Base-by-base conservation (phyloP, 2,329 filamentous ascomycete genomes). In the Monilinia aucupariae region DNA sequence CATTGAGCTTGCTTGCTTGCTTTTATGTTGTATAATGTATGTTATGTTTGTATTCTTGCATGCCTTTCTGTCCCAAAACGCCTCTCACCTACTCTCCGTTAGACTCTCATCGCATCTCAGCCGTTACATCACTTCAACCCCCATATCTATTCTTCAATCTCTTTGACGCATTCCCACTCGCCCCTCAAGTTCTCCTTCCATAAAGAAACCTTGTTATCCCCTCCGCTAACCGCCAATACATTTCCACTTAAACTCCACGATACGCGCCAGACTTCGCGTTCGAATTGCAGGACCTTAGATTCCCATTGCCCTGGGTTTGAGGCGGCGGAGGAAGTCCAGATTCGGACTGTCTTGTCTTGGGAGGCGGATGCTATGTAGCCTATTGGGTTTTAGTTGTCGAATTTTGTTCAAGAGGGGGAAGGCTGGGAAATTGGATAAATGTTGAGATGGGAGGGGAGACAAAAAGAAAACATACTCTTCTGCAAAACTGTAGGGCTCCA, bases 121-220 rank as follows among this genome's bases (percentile, higher is more conserved):
- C 50, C 30, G n/a, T 17, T 34, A 8, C 25, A 30, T 30, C 12
- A 1, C 15, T 12, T 32, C 20, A 5, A 5, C 30, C 53, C 15
- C 20, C 27, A 30, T 25, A 34, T 52, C 68, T 81, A 96, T 79
- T 96, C 91, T 76, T 96, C 93, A 75, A 99, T 92, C 64, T 91
- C 92, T 84, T 96, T 97, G 69, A 97, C 91, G 72, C 90, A 91
- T 78, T 97, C 92, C 94, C 94, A 99, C 74, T 96, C 91, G 62
- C 94, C 94, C 75, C 89, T 90, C 71, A 99, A 80, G 75, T 96
- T 96, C 83, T 99, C 94, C 83, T 97, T 99, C 93, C 93, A 99
- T 76, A 99, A 78, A 61, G 89, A 96, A 62, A 99, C 92, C 79
- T 96, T 92, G 81, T 99, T 99, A 78, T 99, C 93, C 32, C 89